phyloP scores from a whole-genome alignment of 768 basidiomycete genomes.

The Trametes meyenii region DNA sequence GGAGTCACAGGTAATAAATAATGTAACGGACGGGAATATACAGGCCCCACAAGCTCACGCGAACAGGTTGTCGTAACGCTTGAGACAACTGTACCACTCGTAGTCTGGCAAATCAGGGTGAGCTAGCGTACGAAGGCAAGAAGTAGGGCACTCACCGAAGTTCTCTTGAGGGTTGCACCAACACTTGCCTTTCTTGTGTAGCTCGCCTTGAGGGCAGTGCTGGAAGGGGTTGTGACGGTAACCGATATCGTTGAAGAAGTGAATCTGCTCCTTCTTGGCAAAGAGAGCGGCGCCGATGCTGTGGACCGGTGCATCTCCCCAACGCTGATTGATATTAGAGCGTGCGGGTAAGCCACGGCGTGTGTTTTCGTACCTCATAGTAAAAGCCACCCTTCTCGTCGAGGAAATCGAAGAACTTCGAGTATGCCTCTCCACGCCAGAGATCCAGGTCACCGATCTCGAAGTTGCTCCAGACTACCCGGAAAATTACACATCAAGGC shows the following conservation, averaged over 20 bases:
- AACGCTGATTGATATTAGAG: conserved; percentile 50
- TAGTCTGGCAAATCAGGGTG: conserved; percentile 51
- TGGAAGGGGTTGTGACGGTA: conserved; percentile 95
- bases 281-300: conserved; percentile 89
- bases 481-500: neutral
- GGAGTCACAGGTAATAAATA: conserved; percentile 10
- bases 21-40: neutral
- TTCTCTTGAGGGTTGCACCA: conserved; percentile 79
- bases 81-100: conserved; percentile 89
- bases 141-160: conserved; percentile 56
- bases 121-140: neutral
- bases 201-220: conserved; percentile 82
- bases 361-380: conserved; percentile 46
- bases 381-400: conserved; percentile 61
- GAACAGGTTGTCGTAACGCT: conserved; percentile 71
- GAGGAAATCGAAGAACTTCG: conserved; percentile 58
- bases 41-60: conserved; percentile 15
- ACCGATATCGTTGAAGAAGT: conserved; percentile 93
- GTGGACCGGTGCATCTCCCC: conserved; percentile 90
- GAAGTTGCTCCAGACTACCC: conserved; percentile 63
- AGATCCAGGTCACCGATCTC: conserved; percentile 63
- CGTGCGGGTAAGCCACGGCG: neutral
- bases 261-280: conserved; percentile 84
- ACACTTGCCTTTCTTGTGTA: conserved; percentile 79
- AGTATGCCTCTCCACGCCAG: conserved; percentile 59